Percentiles rank a stretch among this genome's conserved stretches.
Evolutionary conservation across 768 basidiomycete genomes (phyloP).

Genomic region (Suillus plorans): DNA sequence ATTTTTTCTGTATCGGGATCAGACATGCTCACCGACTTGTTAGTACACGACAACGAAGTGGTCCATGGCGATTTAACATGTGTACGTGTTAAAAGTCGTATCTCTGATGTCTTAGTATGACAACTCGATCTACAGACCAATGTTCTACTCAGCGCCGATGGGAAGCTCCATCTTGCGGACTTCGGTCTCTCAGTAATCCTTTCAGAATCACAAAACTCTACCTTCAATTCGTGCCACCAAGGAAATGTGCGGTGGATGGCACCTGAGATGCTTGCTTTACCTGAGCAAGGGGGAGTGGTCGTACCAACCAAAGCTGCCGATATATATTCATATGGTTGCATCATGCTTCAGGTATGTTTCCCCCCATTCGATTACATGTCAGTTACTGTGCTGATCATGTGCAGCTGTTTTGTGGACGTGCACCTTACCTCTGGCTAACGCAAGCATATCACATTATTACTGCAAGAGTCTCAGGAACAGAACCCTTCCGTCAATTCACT

Average conservation of each 20-base stretch:
- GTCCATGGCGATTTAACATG: constrained; percentile 10
- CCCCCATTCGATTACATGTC: constrained; percentile 20
- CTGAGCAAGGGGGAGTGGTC: constrained; percentile 12
- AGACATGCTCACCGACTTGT: not conserved
- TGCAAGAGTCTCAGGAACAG: too few relatives aligned
- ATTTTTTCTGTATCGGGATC: too few relatives aligned
- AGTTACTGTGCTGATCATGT: too few relatives aligned
- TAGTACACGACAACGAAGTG: constrained; percentile 9
- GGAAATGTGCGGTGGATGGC: constrained; percentile 42
- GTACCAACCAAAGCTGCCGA: constrained; percentile 29
- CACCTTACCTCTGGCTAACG: too few relatives aligned
- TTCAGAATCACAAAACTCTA: constrained; percentile 34
- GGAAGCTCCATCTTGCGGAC: constrained; percentile 34
- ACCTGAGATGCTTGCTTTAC: constrained; percentile 29
- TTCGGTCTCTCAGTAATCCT: constrained; percentile 40
- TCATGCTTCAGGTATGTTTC: constrained; percentile 25
- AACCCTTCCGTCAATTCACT: too few relatives aligned
- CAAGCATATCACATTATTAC: too few relatives aligned
- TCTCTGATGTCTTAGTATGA: not conserved
- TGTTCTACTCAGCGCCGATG: constrained; percentile 32
- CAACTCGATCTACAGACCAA: constrained; percentile 29
- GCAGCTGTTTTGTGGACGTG: too few relatives aligned
- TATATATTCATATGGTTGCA: constrained; percentile 42
- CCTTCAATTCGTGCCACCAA: constrained; percentile 26
- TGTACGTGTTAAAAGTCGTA: constrained; percentile 8